Conservation (phyloP, 306 rosid genomes). For the Quercus dentata region DNA sequence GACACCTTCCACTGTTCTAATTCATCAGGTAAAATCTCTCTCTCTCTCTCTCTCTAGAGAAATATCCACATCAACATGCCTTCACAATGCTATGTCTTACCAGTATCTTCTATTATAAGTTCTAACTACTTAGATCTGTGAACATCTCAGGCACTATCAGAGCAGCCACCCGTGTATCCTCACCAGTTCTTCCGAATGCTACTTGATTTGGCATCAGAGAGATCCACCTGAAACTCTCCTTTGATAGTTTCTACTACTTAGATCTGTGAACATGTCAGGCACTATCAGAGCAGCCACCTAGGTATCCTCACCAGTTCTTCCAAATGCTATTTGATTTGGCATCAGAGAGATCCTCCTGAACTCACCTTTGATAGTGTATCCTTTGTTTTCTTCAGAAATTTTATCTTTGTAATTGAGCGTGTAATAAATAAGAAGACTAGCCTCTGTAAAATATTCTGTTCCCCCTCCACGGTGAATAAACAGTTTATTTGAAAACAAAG, state of each 20-base stretch:
- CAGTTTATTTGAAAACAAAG: no score
- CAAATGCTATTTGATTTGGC: constrained; percentile 80
- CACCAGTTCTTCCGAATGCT: constrained; percentile 81
- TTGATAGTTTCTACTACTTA: constrained; percentile 1
- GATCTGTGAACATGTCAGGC: constrained; percentile 55
- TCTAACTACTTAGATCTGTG: constrained; percentile 20
- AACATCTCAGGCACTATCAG: constrained; percentile 75
- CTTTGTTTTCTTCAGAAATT: constrained; percentile 12
- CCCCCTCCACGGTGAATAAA: no score
- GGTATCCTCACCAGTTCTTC: constrained; percentile 88
- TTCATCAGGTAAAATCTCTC: constrained; percentile 71
- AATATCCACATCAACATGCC: background rate
- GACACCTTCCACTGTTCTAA: constrained; percentile 94
- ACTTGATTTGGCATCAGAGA: constrained; percentile 80
- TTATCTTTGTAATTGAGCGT: background rate
- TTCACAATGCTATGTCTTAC: background rate
- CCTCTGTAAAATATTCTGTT: background rate
- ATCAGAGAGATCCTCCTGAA: constrained; percentile 47
- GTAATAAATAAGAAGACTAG: background rate
- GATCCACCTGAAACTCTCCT: constrained; percentile 26
- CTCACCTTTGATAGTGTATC: background rate
- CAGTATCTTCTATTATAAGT: constrained; percentile 4
- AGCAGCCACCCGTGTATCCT: constrained; percentile 80
- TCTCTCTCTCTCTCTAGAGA: background rate
- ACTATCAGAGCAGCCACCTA: constrained; percentile 72